Percentiles rank a stretch among this genome's conserved stretches.
phyloP scores from a whole-genome alignment of 139 green algal species.

The Ettlia oleoabundans region DNA sequence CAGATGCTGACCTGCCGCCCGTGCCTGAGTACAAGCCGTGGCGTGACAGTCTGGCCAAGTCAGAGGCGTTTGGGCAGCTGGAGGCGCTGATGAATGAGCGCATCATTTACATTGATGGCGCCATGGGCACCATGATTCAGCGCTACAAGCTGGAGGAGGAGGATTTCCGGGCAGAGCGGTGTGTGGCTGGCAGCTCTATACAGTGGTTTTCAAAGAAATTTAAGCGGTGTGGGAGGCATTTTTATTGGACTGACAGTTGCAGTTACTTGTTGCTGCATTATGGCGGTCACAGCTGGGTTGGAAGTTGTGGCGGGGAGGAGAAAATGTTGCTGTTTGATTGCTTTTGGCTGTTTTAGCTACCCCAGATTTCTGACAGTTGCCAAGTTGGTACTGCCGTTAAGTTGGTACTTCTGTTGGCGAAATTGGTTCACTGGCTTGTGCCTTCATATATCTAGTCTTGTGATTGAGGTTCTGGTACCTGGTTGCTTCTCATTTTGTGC shows the following conservation, averaged over 20 bases:
- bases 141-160: slow-evolving; percentile 85
- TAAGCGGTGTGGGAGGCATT: too few relatives aligned
- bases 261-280: too few relatives aligned
- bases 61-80: slow-evolving; percentile 73
- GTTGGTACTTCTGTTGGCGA: too few relatives aligned
- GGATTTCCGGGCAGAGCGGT: slow-evolving; percentile 88
- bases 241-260: too few relatives aligned
- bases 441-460: too few relatives aligned
- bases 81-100: slow-evolving; percentile 86
- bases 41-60: slow-evolving; percentile 42
- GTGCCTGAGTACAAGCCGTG: slow-evolving; percentile 19
- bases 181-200: slow-evolving; percentile 17
- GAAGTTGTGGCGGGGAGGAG: slow-evolving; percentile 32
- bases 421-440: too few relatives aligned
- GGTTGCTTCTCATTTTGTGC: neutral
- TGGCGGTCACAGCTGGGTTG: too few relatives aligned
- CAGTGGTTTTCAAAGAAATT: neutral
- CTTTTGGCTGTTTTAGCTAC: too few relatives aligned
- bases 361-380: too few relatives aligned
- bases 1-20: slow-evolving; percentile 16
- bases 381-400: too few relatives aligned
- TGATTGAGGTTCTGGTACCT: too few relatives aligned
- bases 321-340: neutral
- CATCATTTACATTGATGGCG: slow-evolving; percentile 96
- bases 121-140: slow-evolving; percentile 95